Evolutionary conservation across 768 basidiomycete species (phyloP).

Genomic region (Lyophyllum atratum): DNA sequence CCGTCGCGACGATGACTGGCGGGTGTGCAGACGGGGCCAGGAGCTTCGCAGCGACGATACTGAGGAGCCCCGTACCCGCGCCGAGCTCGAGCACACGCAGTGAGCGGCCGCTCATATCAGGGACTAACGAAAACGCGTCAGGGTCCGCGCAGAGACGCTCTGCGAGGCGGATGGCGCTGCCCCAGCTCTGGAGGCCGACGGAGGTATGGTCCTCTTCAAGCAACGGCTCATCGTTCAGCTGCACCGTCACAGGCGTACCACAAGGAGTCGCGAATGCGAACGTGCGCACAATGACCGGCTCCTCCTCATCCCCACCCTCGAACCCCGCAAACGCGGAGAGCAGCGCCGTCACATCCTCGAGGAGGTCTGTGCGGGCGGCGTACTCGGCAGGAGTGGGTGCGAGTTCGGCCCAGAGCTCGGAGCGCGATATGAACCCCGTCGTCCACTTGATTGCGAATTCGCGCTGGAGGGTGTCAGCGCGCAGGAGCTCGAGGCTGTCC

Average conservation of each 20-base stretch:
- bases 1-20: slow-evolving; percentile 60
- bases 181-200: slow-evolving; percentile 87
- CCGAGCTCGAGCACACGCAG: slow-evolving; percentile 76
- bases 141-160: slow-evolving; percentile 59
- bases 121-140: slow-evolving; percentile 35
- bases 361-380: slow-evolving; percentile 38
- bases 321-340: slow-evolving; percentile 53
- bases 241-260: slow-evolving; percentile 37
- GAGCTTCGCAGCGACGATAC: slow-evolving; percentile 59
- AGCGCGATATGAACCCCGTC: slow-evolving; percentile 65
- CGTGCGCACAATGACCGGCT: slow-evolving; percentile 45
- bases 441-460: slow-evolving; percentile 74
- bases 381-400: slow-evolving; percentile 34
- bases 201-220: slow-evolving; percentile 69
- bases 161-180: slow-evolving; percentile 71
- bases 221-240: slow-evolving; percentile 73
- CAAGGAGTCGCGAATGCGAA: slow-evolving; percentile 46
- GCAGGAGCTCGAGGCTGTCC: slow-evolving; percentile 43
- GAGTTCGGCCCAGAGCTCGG: slow-evolving; percentile 49
- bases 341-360: slow-evolving; percentile 62
- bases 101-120: slow-evolving; percentile 9
- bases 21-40: slow-evolving; percentile 26
- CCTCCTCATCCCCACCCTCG: slow-evolving; percentile 42
- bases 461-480: slow-evolving; percentile 67
- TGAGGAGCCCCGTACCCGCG: slow-evolving; percentile 83